A percentile compares a stretch with the other conserved stretches of the same genome.
Evolutionary conservation across 2,329 filamentous ascomycete genomes (phyloP).

Genomic region (Cytospora schulzeri): DNA sequence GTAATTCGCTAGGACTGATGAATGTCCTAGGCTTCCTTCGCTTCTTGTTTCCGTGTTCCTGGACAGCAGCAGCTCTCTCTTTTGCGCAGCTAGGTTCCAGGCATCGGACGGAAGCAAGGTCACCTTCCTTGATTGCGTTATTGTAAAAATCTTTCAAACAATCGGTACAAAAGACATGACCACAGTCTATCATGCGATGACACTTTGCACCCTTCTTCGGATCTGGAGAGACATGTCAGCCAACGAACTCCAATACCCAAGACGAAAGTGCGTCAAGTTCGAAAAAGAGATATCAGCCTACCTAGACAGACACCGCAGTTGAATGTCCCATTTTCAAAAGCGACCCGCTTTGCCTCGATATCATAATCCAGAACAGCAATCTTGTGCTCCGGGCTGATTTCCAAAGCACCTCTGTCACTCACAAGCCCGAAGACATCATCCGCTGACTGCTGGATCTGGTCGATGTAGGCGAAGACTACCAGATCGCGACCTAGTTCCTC

Average conservation of each 20-base stretch:
- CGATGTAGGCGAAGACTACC: constrained; percentile 65
- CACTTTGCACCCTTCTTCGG: constrained; percentile 85
- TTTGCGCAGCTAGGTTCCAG: constrained; percentile 78
- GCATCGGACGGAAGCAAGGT: constrained; percentile 78
- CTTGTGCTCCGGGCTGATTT: constrained; percentile 61
- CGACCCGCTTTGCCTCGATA: constrained; percentile 68
- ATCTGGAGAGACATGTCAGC: constrained; percentile 51
- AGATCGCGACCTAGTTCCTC: constrained; percentile 62
- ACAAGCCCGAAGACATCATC: constrained; percentile 64
- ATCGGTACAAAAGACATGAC: constrained; percentile 86
- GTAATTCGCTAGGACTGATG: constrained; percentile 80
- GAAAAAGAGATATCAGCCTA: constrained; percentile 39
- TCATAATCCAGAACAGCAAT: constrained; percentile 78
- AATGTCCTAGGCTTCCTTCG: constrained; percentile 65
- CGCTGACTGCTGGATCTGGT: constrained; percentile 60
- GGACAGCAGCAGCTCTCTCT: constrained; percentile 48
- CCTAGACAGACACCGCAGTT: constrained; percentile 83
- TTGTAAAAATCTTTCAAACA: constrained; percentile 92
- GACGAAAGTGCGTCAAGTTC: not conserved
- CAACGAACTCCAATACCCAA: not conserved
- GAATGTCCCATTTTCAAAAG: constrained; percentile 83
- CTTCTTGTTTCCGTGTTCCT: constrained; percentile 41
- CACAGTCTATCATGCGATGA: constrained; percentile 79
- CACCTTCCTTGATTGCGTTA: constrained; percentile 81
- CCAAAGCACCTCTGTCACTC: constrained; percentile 49